These are phyloP conservation scores for Juncus effusus DNA, from an alignment of 176 grass and related monocot species.

Conservation along the genomic window DNA sequence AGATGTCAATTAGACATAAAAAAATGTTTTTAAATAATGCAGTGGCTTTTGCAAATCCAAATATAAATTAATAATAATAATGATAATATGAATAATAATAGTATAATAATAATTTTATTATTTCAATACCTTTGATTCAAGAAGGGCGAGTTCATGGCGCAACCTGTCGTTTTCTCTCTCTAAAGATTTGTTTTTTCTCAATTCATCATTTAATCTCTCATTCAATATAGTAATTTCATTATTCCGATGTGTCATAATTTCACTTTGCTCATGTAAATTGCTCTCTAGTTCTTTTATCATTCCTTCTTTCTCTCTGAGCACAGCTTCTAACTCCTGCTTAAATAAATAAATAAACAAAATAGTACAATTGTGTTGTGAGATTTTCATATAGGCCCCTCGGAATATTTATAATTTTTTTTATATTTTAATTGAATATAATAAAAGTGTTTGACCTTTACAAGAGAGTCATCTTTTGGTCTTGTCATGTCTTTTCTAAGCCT, in stretches of 20 bases:
- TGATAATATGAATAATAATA: too few relatives aligned
- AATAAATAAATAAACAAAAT: too few relatives aligned
- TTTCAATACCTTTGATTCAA: slow-evolving; percentile 79
- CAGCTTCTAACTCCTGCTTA: slow-evolving; percentile 54
- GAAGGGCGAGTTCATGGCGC: slow-evolving; percentile 69
- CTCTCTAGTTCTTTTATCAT: slow-evolving; percentile 62
- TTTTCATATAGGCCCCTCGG: not conserved
- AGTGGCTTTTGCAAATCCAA: too few relatives aligned
- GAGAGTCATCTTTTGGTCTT: slow-evolving; percentile 33
- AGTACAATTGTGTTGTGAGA: too few relatives aligned
- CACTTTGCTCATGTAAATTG: slow-evolving; percentile 55
- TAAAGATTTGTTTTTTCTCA: slow-evolving; percentile 74
- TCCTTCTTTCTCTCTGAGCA: slow-evolving; percentile 57
- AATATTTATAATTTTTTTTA: not conserved
- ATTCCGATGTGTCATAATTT: slow-evolving; percentile 62
- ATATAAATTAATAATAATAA: too few relatives aligned
- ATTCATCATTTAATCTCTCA: slow-evolving; percentile 72
- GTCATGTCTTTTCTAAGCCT: slow-evolving; percentile 50
- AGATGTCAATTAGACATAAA: too few relatives aligned
- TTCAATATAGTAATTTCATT: slow-evolving; percentile 61
- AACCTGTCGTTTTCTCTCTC: slow-evolving; percentile 91
- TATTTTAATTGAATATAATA: slow-evolving; percentile 7
- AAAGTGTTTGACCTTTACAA: slow-evolving; percentile 41
- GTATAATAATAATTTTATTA: too few relatives aligned
- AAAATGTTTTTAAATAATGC: too few relatives aligned